Percentiles rank a stretch among this genome's conserved stretches.
Conservation (phyloP, 164 flowering plant genomes). For the Dillenia suffruticosa region DNA sequence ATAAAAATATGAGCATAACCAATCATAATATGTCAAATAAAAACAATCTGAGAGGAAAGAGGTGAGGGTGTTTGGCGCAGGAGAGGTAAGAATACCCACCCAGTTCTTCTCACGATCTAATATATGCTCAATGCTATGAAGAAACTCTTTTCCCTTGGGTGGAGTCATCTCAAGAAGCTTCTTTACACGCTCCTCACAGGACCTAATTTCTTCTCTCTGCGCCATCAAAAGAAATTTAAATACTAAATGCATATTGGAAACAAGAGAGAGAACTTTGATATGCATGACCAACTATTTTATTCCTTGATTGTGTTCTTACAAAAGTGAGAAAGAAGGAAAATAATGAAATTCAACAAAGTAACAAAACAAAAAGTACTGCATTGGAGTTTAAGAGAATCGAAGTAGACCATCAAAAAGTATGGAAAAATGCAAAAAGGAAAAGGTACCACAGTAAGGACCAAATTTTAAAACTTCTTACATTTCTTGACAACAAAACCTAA, state of each 20-base stretch:
- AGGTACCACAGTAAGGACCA: too few species aligned
- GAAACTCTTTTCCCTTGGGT: slow-evolving; percentile 93
- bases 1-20: neutral
- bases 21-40: neutral
- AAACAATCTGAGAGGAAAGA: neutral
- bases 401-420: too few species aligned
- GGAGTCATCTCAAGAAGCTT: slow-evolving; percentile 89
- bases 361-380: neutral
- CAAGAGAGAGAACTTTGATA: neutral
- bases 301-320: too few species aligned
- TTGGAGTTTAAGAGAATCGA: neutral
- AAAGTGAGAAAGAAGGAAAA: neutral
- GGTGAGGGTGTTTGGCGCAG: too few species aligned
- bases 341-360: neutral
- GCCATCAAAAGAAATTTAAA: slow-evolving; percentile 9
- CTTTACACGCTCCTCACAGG: slow-evolving; percentile 88
- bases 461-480: too few species aligned
- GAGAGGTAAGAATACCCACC: slow-evolving; percentile 37
- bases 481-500: too few species aligned
- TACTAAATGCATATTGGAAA: slow-evolving; percentile 1
- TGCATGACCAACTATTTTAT: too few species aligned
- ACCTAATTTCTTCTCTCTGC: slow-evolving; percentile 88
- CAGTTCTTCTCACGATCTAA: slow-evolving; percentile 94
- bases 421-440: too few species aligned
- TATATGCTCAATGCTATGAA: slow-evolving; percentile 82